Base-by-base conservation (phyloP, 140 eudicot genomes). In the Erigeron philadelphicus region DNA sequence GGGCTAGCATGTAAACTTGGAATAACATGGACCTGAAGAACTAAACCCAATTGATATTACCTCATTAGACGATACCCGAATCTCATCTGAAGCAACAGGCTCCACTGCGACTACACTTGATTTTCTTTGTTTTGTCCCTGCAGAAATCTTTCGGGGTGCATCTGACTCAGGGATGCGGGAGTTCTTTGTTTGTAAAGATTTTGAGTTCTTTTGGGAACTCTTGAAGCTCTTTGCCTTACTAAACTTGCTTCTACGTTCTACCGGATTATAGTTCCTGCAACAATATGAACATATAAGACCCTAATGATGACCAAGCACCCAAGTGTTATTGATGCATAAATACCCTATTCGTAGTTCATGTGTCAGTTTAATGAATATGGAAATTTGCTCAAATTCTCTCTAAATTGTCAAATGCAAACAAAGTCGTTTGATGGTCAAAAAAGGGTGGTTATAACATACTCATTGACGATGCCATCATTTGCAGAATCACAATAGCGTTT, bases 401-500 rank as follows among this genome's bases (percentile, higher is more conserved):
- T 46, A 46, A 46, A 4, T 11, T 3, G 13, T 46, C 11, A 9
- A 46, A 46, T 46, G 11, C 52, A 46, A 46, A 46, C 52, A 46
- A 46, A 46, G 52, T 1, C 52, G 13, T 12, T 1, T 9, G 11
- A 10, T 46, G 12, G 50, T 46, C 11, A 46, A 46, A 9, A 2
- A 46, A 31, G 38, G 5, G 40, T n/a, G 63, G 58, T 13, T 48
- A 71, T 31, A 11, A 46, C 42, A 70, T 89, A 93, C 98, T 89
- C 94, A 44, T 86, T 89, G 95, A 85, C 89, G 57, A 89, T 81
- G 73, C 97, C 99, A 78, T 95, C 95, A 75, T 85, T 89, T 61
- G 89, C 68, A 41, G 97, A 89, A 72, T 93, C 99, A 13, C 99
- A 89, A 57, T 93, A 89, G 67, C 95, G 97, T 75, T 93, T 93